phyloP scores from a whole-genome alignment of 345 rosid species.

The Xanthoceras sorbifolium region DNA sequence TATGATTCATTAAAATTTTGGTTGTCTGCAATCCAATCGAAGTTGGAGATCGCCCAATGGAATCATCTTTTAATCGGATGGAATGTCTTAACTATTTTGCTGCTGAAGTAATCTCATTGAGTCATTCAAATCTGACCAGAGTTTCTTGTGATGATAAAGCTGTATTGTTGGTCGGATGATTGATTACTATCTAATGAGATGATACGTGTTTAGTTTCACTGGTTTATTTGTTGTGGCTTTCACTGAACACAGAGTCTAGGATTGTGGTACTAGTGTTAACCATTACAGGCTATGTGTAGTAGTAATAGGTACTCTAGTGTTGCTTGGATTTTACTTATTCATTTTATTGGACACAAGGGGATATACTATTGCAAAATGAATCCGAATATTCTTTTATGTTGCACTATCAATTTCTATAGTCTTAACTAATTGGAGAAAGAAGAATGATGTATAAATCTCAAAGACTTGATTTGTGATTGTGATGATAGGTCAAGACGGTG shows the following conservation, averaged over 20 bases:
- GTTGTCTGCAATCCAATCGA: neutral
- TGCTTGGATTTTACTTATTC: neutral
- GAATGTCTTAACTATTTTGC: neutral
- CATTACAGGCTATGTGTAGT: neutral
- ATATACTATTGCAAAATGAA: neutral
- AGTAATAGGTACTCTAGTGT: neutral
- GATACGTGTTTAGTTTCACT: neutral
- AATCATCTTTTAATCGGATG: neutral
- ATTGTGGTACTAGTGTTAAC: neutral
- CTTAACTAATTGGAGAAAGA: slow-evolving; percentile 5
- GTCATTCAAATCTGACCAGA: neutral
- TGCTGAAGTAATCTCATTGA: neutral
- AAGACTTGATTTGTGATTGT: slow-evolving; percentile 11
- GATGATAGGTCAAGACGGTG: slow-evolving; percentile 64
- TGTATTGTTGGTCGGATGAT: neutral
- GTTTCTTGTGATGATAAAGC: neutral
- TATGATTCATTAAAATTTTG: neutral
- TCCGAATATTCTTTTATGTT: neutral
- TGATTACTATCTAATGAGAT: neutral
- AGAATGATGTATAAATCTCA: slow-evolving; percentile 13
- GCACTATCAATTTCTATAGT: neutral
- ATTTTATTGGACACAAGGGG: neutral
- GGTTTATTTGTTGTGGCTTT: neutral
- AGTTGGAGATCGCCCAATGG: neutral
- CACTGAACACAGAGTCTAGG: neutral